Evolutionary conservation across 179 eudicot species (phyloP), one percentile per base, ranked within the genome.

Genomic region (Camellia oleifera): DNA sequence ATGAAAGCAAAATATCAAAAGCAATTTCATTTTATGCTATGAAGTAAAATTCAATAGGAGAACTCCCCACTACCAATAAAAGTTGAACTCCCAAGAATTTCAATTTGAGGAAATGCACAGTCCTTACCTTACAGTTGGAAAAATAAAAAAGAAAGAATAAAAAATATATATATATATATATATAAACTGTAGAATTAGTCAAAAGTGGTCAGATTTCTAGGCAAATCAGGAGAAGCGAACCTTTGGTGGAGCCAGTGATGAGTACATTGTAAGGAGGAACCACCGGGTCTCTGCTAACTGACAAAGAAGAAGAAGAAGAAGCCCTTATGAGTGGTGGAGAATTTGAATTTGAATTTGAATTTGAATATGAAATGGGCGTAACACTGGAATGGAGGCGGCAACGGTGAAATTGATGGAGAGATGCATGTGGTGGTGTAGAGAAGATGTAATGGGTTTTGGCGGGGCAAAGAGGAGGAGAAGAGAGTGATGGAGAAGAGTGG

Each of bases 221-320:
- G 17, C 45, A 61, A 67, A 48, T 15, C 32, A 72, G 69, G 46
- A 54, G n/a, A 45, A 13, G 11, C 15, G 23, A 7, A 88, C 98
- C 98, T 90, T 91, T 94, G n/a, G 94, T 83, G 11, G 97, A 91
- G 63, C 98, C 98, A 58, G 98, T 94, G 81, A 92, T 94, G 77
- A 94, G 84, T 54, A 94, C 94, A 67, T 92, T 91, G 77, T 89
- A 93, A 80, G 98, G 98, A 75, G 97, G 95, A 72, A 71, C 77
- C 94, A 89, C 92, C 50, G 92, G 86, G 79, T 88, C 90, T 72
- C 73, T 80, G 4, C 69, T 74, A 14, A 11, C 72, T 13, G 56
- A 0, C 2, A 74, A 61, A n/a, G 60, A 69, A n/a, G 81, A 50
- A 44, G 65, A 45, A 0, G 63, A 48, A 70, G 65, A 15, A 20